Evolutionary conservation across 768 basidiomycete species (phyloP), one percentile per base, ranked within the genome.

Genomic region (Paxillus ammoniavirescens): DNA sequence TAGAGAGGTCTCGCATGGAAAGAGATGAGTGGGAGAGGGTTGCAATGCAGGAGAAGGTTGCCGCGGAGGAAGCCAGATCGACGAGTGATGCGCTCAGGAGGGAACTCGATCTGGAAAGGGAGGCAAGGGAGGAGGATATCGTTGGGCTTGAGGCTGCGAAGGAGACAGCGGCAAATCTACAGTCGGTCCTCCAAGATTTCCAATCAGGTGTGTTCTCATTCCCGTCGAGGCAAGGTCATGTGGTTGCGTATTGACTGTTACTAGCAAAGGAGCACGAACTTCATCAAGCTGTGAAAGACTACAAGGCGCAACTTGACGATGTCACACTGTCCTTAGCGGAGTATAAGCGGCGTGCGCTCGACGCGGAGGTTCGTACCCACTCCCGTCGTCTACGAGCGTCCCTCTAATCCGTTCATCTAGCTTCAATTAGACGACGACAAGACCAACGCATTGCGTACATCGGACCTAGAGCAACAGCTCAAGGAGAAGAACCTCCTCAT

Each of bases 401-500:
- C 30, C 46, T 52, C 55, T 58, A 12, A 61, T 26, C 42, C 50
- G 41, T 37, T 10, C 9, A 21, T 44, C 52, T 65, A 94, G 88
- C 77, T 90, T 14, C 78, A 84, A 67, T 71, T 98, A 23, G 84
- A 91, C 55, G 91, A 93, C 56, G 79, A 84, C 5, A 77, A 83
- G 35, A 79, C 80, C 5, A 86, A 84, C 65, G 81, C 82, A 1
- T 77, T 82, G 2, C 79, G 82, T 40, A 85, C 88, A 5, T 79
- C 82, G 41, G 82, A 85, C 42, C 74, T 98, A 3, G 89, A 95
- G 68, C 88, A 88, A 66, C 93, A 98, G 62, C 77, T 97, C 45
- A 97, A 93, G 71, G 96, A 98, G 70, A 98, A 99, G 80, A 88
- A 86, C 52, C 73, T 91, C n/a, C 78, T 97, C 12, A 91, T 97